phyloP scores from a whole-genome alignment of 202 grass and related monocot genomes.

The Dendrocalamus latiflorus region DNA sequence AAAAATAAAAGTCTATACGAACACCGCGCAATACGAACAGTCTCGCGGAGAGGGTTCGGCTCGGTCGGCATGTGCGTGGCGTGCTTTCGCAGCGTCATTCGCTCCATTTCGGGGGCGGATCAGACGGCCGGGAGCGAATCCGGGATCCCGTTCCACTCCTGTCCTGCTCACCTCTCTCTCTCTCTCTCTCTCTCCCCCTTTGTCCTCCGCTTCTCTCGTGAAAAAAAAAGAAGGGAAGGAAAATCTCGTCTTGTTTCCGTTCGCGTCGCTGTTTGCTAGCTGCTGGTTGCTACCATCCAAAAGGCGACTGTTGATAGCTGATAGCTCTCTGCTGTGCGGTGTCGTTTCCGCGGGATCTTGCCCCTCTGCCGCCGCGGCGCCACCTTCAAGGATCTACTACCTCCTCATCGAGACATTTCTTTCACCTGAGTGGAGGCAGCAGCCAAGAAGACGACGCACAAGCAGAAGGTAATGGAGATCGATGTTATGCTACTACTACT shows the following conservation, averaged over 20 bases:
- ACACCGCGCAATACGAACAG: no score
- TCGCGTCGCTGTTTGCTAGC: conserved; percentile 10
- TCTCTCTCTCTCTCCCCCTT: no score
- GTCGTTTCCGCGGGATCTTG: conserved; percentile 22
- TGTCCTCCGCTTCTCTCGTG: background rate
- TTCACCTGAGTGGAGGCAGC: background rate
- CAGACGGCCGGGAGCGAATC: conserved; percentile 49
- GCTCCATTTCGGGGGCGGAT: conserved; percentile 39
- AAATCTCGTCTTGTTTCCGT: conserved; percentile 22
- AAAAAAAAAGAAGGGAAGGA: background rate
- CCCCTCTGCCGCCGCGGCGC: background rate
- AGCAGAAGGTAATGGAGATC: conserved; percentile 22
- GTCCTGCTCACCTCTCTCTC: background rate
- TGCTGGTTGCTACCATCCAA: conserved; percentile 25
- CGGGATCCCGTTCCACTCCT: conserved; percentile 16
- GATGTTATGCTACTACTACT: background rate
- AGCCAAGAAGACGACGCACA: background rate
- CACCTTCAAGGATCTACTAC: background rate
- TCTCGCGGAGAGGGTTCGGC: background rate
- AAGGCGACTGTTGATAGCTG: background rate
- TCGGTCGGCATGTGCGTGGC: conserved; percentile 1
- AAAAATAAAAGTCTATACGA: no score
- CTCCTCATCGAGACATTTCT: background rate
- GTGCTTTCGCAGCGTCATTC: background rate
- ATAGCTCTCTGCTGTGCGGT: background rate